Evolutionary conservation across 148 eudicot genomes (phyloP).

Genomic region (Selenicereus undatus): DNA sequence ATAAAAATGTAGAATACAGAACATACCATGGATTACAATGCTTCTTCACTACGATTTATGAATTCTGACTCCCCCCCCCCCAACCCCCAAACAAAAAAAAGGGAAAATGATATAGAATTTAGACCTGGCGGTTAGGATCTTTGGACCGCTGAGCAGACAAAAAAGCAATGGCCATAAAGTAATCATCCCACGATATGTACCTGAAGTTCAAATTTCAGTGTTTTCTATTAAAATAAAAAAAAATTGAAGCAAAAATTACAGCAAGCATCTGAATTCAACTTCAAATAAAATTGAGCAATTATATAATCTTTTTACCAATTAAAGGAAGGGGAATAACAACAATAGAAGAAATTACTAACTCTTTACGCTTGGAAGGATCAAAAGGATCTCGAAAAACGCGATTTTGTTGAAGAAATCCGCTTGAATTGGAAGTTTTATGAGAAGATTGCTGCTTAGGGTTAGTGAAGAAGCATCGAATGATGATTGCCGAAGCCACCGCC

Average conservation of each 20-base stretch:
- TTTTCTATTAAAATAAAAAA: neutral
- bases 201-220: constrained; percentile 28
- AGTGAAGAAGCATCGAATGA: constrained; percentile 39
- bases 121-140: constrained; percentile 94
- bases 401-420: constrained; percentile 11
- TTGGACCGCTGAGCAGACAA: constrained; percentile 93
- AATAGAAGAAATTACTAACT: constrained; percentile 31
- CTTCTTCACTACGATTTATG: neutral
- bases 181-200: constrained; percentile 92
- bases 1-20: neutral
- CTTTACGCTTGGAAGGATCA: constrained; percentile 65
- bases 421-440: constrained; percentile 14
- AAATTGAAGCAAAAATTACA: neutral
- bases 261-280: neutral
- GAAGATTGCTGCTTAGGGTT: constrained; percentile 24
- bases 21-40: neutral
- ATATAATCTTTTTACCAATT: neutral
- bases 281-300: neutral
- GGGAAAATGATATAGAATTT: neutral
- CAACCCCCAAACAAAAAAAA: neutral
- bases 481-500: constrained; percentile 49
- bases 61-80: neutral
- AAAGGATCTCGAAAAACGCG: constrained; percentile 40
- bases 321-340: neutral
- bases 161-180: constrained; percentile 93